Percentiles rank a stretch among this genome's conserved stretches.
Evolutionary conservation across 257 asterid species (phyloP).

Genomic region (Gentiana macrophylla): DNA sequence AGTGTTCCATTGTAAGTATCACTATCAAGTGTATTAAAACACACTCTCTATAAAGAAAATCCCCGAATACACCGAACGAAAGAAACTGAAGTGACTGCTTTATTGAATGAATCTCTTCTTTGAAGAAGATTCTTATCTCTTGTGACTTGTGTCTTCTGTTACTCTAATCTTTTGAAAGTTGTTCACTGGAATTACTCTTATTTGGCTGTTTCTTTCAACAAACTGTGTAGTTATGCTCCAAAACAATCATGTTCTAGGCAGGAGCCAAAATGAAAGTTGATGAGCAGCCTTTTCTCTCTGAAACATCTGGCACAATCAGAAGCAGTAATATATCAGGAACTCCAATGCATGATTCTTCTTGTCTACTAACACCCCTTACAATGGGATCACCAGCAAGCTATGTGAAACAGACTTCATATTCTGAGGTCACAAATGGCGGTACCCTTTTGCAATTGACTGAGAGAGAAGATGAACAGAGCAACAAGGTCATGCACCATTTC

Average conservation of each 20-base stretch:
- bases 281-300: slow-evolving; percentile 47
- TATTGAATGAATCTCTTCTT: too few relatives aligned
- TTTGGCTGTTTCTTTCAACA: too few relatives aligned
- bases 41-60: too few relatives aligned
- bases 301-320: slow-evolving; percentile 34
- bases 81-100: too few relatives aligned
- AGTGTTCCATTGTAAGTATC: too few relatives aligned
- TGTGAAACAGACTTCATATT: slow-evolving; percentile 28
- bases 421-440: slow-evolving; percentile 3
- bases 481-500: slow-evolving; percentile 91
- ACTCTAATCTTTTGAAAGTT: too few relatives aligned
- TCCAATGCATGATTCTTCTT: slow-evolving; percentile 18
- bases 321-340: slow-evolving; percentile 28
- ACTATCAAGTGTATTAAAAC: too few relatives aligned
- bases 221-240: too few relatives aligned
- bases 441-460: slow-evolving; percentile 3
- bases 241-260: slow-evolving; percentile 24
- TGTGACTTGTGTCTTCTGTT: too few relatives aligned
- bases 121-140: too few relatives aligned
- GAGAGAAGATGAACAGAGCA: slow-evolving; percentile 36
- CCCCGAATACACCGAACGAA: too few relatives aligned
- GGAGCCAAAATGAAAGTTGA: slow-evolving; percentile 31
- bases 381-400: slow-evolving; percentile 39
- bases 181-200: too few relatives aligned
- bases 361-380: slow-evolving; percentile 41